Evolutionary conservation across 164 flowering plant genomes (phyloP), one percentile per base, ranked within the genome.

Genomic region (Santalum album): DNA sequence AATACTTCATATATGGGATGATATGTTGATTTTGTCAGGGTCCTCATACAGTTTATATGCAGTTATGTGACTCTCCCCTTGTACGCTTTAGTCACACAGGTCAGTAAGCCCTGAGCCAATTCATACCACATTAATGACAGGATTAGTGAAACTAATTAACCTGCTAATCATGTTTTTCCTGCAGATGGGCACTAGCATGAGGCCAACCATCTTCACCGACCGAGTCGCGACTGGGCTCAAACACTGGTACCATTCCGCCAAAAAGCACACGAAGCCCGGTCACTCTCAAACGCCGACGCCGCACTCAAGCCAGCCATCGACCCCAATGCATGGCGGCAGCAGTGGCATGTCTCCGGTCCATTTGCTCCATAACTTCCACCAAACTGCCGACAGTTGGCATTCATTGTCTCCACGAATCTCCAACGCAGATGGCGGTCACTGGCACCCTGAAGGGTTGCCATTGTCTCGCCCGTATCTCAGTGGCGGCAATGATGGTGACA

Each of bases 61-160:
- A 75, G 86, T 51, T 80, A 80, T 42, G 82, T 77, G 22, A 77
- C 82, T 24, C 72, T 80, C 5, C 84, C 84, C 14, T 75, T 79
- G 35, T 79, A 79, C 35, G 81, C 84, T 17, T 53, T 79, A 10
- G 84, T 79, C n/a, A 79, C 84, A 18, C 84, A 79, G 83, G 83
- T 78, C 11, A 42, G 45, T 42, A 29, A 29, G 34, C n/a, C n/a
- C n/a, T n/a, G n/a, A n/a, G n/a, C n/a, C n/a, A n/a, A n/a, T n/a
- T n/a, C n/a, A n/a, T n/a, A n/a, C n/a, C n/a, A n/a, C n/a, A n/a
- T n/a, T n/a, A n/a, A n/a, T n/a, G n/a, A n/a, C n/a, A n/a, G n/a
- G n/a, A n/a, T n/a, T n/a, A n/a, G n/a, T n/a, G n/a, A n/a, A n/a
- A 29, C 4, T 29, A 9, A 29, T 3, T 29, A 29, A 3, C 9